Percentiles rank a stretch among this genome's conserved stretches.
These are phyloP conservation scores for Melocanna baccifera DNA, from an alignment of 176 grass and related monocot species.

Conservation along the genomic window DNA sequence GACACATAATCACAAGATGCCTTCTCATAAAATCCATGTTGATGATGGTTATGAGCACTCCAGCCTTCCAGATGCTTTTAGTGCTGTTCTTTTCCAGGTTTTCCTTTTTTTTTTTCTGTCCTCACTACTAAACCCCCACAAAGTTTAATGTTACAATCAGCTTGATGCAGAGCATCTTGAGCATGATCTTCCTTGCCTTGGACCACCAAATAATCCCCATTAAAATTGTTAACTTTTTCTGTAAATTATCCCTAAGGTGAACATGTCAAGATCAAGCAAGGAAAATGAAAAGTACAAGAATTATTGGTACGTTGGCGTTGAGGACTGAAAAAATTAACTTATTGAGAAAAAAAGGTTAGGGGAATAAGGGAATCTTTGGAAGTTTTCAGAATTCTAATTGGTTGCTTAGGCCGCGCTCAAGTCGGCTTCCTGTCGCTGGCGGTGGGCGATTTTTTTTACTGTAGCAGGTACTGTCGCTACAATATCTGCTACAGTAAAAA, in stretches of 20 bases:
- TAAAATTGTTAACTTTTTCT: constrained; percentile 35
- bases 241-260: constrained; percentile 26
- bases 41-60: constrained; percentile 48
- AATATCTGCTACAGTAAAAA: too few relatives aligned
- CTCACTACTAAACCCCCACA: constrained; percentile 46
- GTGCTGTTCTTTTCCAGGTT: constrained; percentile 50
- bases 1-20: constrained; percentile 41
- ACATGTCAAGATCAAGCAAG: constrained; percentile 20
- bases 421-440: too few relatives aligned
- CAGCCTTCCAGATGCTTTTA: constrained; percentile 60
- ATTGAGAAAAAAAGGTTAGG: constrained; percentile 34
- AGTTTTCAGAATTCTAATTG: constrained; percentile 36
- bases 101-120: background rate
- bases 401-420: too few relatives aligned
- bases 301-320: constrained; percentile 23
- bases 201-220: constrained; percentile 42
- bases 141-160: constrained; percentile 63
- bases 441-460: too few relatives aligned
- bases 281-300: constrained; percentile 35
- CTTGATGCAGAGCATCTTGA: constrained; percentile 59
- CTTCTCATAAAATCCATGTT: constrained; percentile 47
- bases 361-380: constrained; percentile 54
- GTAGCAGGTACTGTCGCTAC: too few relatives aligned
- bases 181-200: constrained; percentile 57
- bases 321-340: constrained; percentile 33